Evolutionary conservation across 2,329 filamentous ascomycete genomes (phyloP).

Genomic region (Fusarium aywerte): DNA sequence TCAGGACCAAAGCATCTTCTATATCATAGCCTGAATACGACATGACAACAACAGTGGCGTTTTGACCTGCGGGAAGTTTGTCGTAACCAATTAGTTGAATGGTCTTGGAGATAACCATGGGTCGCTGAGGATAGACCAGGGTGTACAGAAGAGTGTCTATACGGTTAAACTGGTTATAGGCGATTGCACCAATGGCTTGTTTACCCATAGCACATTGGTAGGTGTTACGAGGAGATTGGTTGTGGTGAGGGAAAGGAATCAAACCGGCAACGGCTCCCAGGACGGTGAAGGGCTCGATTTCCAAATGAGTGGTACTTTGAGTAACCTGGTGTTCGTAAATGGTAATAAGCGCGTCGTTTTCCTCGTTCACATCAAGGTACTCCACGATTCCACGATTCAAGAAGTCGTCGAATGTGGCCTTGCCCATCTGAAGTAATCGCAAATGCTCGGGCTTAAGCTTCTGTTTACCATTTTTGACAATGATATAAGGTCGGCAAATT

Average conservation of each 20-base stretch:
- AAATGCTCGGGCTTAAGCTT: constrained; percentile 84
- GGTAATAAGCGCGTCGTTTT: constrained; percentile 94
- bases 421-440: constrained; percentile 82
- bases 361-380: constrained; percentile 97
- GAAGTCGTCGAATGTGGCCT: constrained; percentile 93
- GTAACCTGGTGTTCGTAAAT: constrained; percentile 88
- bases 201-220: constrained; percentile 99
- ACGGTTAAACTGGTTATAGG: constrained; percentile 96
- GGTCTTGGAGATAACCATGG: constrained; percentile 96
- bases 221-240: constrained; percentile 97
- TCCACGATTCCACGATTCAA: constrained; percentile 90
- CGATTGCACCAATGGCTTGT: constrained; percentile 98
- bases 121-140: constrained; percentile 96
- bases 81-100: constrained; percentile 98
- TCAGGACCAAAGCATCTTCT: constrained; percentile 95
- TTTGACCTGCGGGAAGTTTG: constrained; percentile 95
- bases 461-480: constrained; percentile 88
- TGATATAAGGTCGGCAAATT: constrained; percentile 94
- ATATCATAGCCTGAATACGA: constrained; percentile 99
- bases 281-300: constrained; percentile 98
- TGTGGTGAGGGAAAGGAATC: constrained; percentile 98
- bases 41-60: constrained; percentile 98
- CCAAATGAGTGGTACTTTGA: constrained; percentile 87
- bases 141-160: constrained; percentile 97
- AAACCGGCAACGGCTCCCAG: constrained; percentile 94